Conservation (phyloP, 1,284 basidiomycete genomes). For the Jaminaea rosea region DNA sequence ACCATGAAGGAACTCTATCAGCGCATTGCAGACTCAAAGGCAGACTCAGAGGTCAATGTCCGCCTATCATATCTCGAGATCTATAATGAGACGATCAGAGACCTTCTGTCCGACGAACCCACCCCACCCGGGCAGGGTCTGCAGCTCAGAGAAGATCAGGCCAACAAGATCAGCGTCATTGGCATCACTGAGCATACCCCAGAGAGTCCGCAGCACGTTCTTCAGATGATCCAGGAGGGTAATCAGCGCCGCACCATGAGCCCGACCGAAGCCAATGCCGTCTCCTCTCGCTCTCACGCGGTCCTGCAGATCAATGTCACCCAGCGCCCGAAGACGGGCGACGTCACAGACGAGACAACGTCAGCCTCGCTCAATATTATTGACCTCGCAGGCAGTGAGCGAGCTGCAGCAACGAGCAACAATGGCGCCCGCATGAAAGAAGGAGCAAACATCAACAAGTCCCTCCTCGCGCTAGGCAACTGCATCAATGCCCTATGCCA, state of each 20-base stretch:
- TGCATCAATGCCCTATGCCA: slow-evolving; percentile 47
- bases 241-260: slow-evolving; percentile 43
- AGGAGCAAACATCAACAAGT: slow-evolving; percentile 48
- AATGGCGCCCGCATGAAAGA: slow-evolving; percentile 47
- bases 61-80: slow-evolving; percentile 46
- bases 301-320: slow-evolving; percentile 46
- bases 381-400: slow-evolving; percentile 44
- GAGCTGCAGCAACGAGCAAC: slow-evolving; percentile 44
- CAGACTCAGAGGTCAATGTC: slow-evolving; percentile 39
- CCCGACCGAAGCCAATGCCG: slow-evolving; percentile 45
- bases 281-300: slow-evolving; percentile 42
- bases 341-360: slow-evolving; percentile 35
- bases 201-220: slow-evolving; percentile 36
- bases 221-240: slow-evolving; percentile 43
- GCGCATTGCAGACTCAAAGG: slow-evolving; percentile 31
- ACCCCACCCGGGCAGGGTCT: slow-evolving; percentile 41
- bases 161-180: slow-evolving; percentile 44
- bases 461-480: slow-evolving; percentile 43
- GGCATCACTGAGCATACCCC: slow-evolving; percentile 46
- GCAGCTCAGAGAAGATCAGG: slow-evolving; percentile 38
- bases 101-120: slow-evolving; percentile 37
- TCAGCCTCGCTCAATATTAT: slow-evolving; percentile 46
- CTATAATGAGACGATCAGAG: slow-evolving; percentile 46
- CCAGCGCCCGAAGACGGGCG: slow-evolving; percentile 40
- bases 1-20: slow-evolving; percentile 46